phyloP scores from a whole-genome alignment of 352 stramenopile genomes.

The Phytophthora sojae region DNA sequence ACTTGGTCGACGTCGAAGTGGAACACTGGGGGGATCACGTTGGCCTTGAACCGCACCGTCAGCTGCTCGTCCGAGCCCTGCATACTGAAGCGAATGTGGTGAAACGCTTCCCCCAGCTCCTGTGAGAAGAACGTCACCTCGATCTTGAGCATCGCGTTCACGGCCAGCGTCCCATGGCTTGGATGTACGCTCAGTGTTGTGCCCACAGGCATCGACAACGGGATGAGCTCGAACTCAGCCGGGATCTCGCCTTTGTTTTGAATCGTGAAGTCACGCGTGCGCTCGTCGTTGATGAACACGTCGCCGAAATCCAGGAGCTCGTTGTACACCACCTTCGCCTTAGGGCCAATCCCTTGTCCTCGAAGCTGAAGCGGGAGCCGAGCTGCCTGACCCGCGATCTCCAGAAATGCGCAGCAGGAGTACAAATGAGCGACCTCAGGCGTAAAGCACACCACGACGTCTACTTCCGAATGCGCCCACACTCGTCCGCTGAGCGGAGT shows the following conservation, averaged over 20 bases:
- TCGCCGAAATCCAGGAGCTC: slow-evolving; percentile 95
- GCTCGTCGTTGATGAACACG: slow-evolving; percentile 93
- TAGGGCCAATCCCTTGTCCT: slow-evolving; percentile 92
- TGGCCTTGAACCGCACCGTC: slow-evolving; percentile 84
- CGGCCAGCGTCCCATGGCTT: slow-evolving; percentile 56
- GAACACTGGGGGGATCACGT: slow-evolving; percentile 94
- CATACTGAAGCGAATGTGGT: slow-evolving; percentile 87
- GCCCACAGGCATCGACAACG: slow-evolving; percentile 43
- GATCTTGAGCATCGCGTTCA: slow-evolving; percentile 88
- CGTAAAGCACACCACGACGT: slow-evolving; percentile 92
- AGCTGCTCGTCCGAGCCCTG: slow-evolving; percentile 90
- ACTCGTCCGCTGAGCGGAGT: slow-evolving; percentile 90
- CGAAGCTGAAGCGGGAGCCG: slow-evolving; percentile 91
- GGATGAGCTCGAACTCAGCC: slow-evolving; percentile 75
- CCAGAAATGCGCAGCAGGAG: slow-evolving; percentile 84
- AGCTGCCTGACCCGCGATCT: slow-evolving; percentile 90
- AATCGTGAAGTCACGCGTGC: slow-evolving; percentile 91
- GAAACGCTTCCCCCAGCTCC: slow-evolving; percentile 87
- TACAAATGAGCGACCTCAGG: slow-evolving; percentile 87
- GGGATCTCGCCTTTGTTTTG: slow-evolving; percentile 95
- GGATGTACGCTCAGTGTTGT: slow-evolving; percentile 59
- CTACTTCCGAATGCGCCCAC: slow-evolving; percentile 93
- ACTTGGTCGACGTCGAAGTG: slow-evolving; percentile 91
- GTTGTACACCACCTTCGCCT: slow-evolving; percentile 94
- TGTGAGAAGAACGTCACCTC: slow-evolving; percentile 89